These are phyloP conservation scores for Trichoderma erinaceum DNA, from an alignment of 495 filamentous ascomycete genomes.

Conservation along the genomic window DNA sequence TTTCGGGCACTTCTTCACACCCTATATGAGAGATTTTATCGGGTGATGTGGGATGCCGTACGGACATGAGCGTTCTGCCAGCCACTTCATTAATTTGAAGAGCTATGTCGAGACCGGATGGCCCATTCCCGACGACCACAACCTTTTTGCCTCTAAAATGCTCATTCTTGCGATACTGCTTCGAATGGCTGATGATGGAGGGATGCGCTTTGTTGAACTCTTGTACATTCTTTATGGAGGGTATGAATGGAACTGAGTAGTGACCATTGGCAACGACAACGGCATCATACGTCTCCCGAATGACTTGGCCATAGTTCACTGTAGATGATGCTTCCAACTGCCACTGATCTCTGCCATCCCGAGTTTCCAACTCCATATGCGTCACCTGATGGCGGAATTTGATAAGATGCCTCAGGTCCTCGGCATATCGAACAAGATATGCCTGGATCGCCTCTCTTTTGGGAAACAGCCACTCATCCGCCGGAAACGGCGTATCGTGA, in stretches of 20 bases:
- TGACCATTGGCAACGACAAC: conserved; percentile 82
- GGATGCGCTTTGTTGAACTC: conserved; percentile 55
- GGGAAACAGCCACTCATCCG: conserved; percentile 63
- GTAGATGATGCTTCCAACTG: conserved; percentile 48
- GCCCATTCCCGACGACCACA: conserved; percentile 69
- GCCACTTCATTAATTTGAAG: conserved; percentile 57
- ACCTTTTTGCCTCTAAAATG: conserved; percentile 48
- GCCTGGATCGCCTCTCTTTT: conserved; percentile 56
- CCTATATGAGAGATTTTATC: conserved; percentile 28
- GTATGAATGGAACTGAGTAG: conserved; percentile 66
- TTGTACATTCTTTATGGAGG: conserved; percentile 38
- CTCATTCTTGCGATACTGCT: conserved; percentile 61
- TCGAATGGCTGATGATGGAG: conserved; percentile 69
- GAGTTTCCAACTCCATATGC: conserved; percentile 27
- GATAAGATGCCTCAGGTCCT: conserved; percentile 49
- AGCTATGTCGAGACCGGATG: conserved; percentile 76
- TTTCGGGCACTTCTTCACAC: conserved; percentile 34
- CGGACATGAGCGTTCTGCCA: conserved; percentile 36
- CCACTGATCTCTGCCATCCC: conserved; percentile 36
- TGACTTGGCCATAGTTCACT: conserved; percentile 26
- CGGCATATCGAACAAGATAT: conserved; percentile 70
- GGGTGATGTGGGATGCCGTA: conserved; percentile 29
- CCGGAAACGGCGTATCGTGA: conserved; percentile 61
- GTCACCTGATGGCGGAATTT: conserved; percentile 38
- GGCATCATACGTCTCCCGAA: conserved; percentile 60